A percentile compares a stretch with the other conserved stretches of the same genome.
Conservation (phyloP, 495 filamentous ascomycete genomes). For the Daldinia bambusicola region DNA sequence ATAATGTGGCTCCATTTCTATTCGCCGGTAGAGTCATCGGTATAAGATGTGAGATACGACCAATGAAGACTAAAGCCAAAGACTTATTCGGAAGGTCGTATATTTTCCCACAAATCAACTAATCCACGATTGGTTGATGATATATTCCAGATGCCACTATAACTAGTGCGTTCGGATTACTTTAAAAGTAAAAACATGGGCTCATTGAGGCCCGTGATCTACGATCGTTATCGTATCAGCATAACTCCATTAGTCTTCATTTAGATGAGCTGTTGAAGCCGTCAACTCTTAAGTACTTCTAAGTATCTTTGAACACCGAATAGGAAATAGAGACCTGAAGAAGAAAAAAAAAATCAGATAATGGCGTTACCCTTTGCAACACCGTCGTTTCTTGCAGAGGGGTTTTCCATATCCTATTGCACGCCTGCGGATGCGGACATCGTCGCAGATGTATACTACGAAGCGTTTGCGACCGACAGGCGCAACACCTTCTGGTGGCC, state of each 20-base stretch:
- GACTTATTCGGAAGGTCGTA: conserved; percentile 7
- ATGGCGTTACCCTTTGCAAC: conserved; percentile 35
- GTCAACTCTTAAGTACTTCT: background rate
- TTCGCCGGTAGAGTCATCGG: conserved; percentile 37
- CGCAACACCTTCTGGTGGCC: conserved; percentile 47
- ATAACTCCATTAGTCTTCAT: background rate
- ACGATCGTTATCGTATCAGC: background rate
- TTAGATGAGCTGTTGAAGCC: background rate
- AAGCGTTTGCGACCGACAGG: conserved; percentile 28
- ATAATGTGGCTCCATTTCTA: background rate
- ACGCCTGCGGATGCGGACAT: conserved; percentile 35
- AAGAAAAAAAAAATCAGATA: background rate
- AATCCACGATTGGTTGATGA: background rate
- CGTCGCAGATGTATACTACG: conserved; percentile 37
- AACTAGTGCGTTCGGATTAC: conserved; percentile 17
- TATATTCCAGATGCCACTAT: background rate
- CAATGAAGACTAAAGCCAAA: background rate
- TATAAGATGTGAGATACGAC: background rate
- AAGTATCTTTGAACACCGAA: background rate
- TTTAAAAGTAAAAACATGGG: background rate
- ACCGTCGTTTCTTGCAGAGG: conserved; percentile 18
- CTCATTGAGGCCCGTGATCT: background rate
- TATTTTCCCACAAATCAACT: background rate
- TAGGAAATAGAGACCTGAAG: background rate
- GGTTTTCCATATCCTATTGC: conserved; percentile 37